Evolutionary conservation across 2,329 filamentous ascomycete species (phyloP), one percentile per base, ranked within the genome.

Genomic region (Leptographium lundbergii): DNA sequence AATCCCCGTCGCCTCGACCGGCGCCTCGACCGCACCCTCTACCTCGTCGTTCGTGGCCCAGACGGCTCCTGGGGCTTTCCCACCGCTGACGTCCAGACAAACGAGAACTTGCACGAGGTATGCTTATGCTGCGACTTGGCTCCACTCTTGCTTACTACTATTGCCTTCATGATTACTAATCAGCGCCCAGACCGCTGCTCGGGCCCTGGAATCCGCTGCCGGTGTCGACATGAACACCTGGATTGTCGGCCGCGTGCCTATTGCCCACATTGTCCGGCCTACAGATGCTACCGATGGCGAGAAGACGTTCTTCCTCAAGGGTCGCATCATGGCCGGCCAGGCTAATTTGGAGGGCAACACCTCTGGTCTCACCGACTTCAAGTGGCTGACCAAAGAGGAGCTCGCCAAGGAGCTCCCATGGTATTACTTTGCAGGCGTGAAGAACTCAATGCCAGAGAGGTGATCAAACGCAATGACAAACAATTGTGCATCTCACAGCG

Each of bases 191-290:
- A 86, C 89, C 52, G 91, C 92, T 45, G 82, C 90, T 69, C 82
- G 91, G 61, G 84, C 91, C 58, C 78, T 97, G 27, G 78, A 86
- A 57, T 80, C 89, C 67, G 78, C 89, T 4, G 91, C 87, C 11
- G 94, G 94, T 60, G 75, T 88, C 62, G 95, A 99, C 79, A 97
- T 99, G 91, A 97, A 97, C 77, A 96, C 91, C 59, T 99, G 94
- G 91, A 83, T 97, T 66, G 88, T 99, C 57, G 92, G 91, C 61
- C 91, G 91, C 67, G 87, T 88, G 60, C 94, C 94, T 13, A 81
- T 96, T 60, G 92, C 91, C 29, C 88, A 96, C 74, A 75, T 88
- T 68, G 78, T 88, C 65, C 75, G 24, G 75, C 62, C 75, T 2
- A 24, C 27, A 17, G 53, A 56, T 6, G n/a, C 19, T 7, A 19